Evolutionary conservation across 2,329 filamentous ascomycete species (phyloP), one percentile per base, ranked within the genome.

Genomic region (Bipolaris gigantea): DNA sequence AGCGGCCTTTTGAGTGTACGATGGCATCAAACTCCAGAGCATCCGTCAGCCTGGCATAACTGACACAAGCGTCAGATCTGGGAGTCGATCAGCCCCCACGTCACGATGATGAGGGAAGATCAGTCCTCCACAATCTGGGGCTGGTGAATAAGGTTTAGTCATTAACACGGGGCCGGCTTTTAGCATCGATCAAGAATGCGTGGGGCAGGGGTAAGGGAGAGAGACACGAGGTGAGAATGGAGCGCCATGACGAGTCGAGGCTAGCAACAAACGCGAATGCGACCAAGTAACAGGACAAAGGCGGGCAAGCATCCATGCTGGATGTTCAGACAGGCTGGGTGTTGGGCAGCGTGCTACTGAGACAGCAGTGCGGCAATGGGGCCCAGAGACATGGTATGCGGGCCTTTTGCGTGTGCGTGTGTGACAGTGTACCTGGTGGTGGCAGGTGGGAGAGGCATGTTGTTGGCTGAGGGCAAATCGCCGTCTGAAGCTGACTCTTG

Each of bases 361-460:
- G 48, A 50, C 55, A 52, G 23, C 51, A n/a, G 46, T 56, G 48
- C 53, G 44, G 48, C 52, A 42, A 42, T 25, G 21, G 53, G 35
- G 27, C 19, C 36, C 23, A 41, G 41, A 38, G 16, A 34, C 41
- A 48, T 47, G 47, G 45, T 50, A 34, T 36, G 53, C 35, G 36
- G 44, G 35, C 16, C 41, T 16, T 50, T 43, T 23, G 36, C 23
- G 48, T 50, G 47, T 23, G 36, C 21, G 48, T 34, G 48, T 59
- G 15, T 35, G 49, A 48, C 50, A 49, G 30, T 36, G 46, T 39
- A 53, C 53, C 39, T 48, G 5, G 35, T 48, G 5, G 35, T 56
- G 44, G 33, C 32, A 45, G 38, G 30, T 27, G 21, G 34, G 9
- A 18, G 39, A 34, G 50, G 19, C 42, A 16, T 50, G 39, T 48